These are phyloP conservation scores for Veloboletus limbatus DNA, from an alignment of 1,284 basidiomycete genomes.

Conservation along the genomic window DNA sequence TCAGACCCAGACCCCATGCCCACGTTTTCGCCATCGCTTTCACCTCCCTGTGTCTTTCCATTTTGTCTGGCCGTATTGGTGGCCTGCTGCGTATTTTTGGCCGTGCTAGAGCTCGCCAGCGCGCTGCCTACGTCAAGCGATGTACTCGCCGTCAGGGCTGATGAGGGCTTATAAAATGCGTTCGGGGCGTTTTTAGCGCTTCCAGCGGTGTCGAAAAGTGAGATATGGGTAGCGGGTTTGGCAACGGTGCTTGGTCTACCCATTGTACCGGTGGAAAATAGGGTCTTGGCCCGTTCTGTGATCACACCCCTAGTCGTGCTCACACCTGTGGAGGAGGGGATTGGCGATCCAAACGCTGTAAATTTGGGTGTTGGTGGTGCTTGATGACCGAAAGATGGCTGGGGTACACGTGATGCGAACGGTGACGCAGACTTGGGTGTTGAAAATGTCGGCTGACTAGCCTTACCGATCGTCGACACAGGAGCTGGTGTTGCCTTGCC, in stretches of 20 bases:
- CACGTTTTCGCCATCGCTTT: constrained; percentile 20
- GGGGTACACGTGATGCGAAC: constrained; percentile 12
- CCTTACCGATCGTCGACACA: neutral
- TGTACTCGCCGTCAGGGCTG: neutral
- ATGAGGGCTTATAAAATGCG: constrained; percentile 58
- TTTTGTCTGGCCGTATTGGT: constrained; percentile 6
- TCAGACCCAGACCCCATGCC: constrained; percentile 27
- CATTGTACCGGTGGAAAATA: constrained; percentile 10
- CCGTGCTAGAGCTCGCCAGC: neutral
- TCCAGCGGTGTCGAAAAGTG: constrained; percentile 44
- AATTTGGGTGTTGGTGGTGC: constrained; percentile 20
- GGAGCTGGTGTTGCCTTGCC: constrained; percentile 5
- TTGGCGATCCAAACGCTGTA: constrained; percentile 25
- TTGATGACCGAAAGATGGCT: constrained; percentile 1
- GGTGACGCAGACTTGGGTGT: constrained; percentile 3
- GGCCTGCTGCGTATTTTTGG: neutral
- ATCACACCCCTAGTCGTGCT: constrained; percentile 6
- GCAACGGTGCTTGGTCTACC: constrained; percentile 16
- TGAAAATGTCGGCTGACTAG: constrained; percentile 1
- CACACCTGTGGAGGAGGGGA: constrained; percentile 7
- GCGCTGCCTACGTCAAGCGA: constrained; percentile 5
- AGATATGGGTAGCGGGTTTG: constrained; percentile 27
- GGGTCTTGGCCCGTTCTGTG: constrained; percentile 16
- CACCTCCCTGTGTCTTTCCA: constrained; percentile 2
- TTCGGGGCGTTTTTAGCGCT: constrained; percentile 52